Evolutionary conservation across 129 eudicot genomes (phyloP).

Genomic region (Chrysanthemum makinoi): DNA sequence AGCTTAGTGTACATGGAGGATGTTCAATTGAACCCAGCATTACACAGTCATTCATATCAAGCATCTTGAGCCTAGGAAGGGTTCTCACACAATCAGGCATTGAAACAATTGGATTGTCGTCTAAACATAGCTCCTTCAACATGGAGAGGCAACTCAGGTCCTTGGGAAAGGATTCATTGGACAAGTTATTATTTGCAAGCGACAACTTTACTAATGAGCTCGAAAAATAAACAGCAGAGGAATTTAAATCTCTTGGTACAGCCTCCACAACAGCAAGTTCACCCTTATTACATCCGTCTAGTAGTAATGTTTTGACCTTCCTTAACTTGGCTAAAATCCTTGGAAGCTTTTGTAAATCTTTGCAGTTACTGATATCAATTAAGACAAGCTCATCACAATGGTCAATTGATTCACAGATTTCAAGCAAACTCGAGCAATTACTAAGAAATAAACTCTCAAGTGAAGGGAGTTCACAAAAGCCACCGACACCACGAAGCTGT

Average conservation of each 20-base stretch:
- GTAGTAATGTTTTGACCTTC: not conserved
- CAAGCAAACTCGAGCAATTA: not conserved
- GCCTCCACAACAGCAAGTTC: not conserved
- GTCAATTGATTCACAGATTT: slow-evolving; percentile 1
- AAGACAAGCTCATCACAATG: not conserved
- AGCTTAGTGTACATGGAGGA: slow-evolving; percentile 10
- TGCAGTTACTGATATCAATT: not conserved
- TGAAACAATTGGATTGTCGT: slow-evolving; percentile 8
- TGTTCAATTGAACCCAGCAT: slow-evolving; percentile 10
- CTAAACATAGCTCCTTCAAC: slow-evolving; percentile 9
- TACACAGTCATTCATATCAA: not conserved
- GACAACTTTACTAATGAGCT: not conserved
- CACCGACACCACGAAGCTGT: not conserved
- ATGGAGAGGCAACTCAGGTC: slow-evolving; percentile 6
- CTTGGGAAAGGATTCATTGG: slow-evolving; percentile 4
- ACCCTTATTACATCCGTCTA: not conserved
- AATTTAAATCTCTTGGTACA: not conserved
- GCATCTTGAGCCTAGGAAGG: too few relatives aligned
- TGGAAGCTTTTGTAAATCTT: not conserved
- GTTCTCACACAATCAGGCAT: too few relatives aligned
- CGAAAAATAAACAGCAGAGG: not conserved
- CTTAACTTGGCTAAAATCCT: not conserved
- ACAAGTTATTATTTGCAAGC: not conserved
- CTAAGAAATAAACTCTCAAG: not conserved
- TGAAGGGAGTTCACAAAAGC: not conserved